A percentile compares a stretch with the other conserved stretches of the same genome.
phyloP scores from a whole-genome alignment of 1,284 basidiomycete genomes.

The Pseudozyma sp. region DNA sequence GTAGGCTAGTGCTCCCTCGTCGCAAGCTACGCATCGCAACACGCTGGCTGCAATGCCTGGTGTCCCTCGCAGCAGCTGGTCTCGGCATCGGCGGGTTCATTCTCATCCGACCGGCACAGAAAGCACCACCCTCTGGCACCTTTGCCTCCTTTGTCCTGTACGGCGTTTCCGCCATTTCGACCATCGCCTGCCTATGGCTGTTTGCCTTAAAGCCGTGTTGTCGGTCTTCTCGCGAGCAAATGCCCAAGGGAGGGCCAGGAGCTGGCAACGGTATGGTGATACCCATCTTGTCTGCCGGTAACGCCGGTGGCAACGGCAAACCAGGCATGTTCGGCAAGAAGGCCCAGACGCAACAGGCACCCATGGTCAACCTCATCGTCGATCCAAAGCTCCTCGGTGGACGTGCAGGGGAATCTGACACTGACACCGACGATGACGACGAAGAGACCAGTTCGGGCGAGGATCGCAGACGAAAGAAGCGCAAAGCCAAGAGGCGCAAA shows the following conservation, averaged over 20 bases:
- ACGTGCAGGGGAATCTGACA: conserved; percentile 19
- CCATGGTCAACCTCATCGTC: conserved; percentile 61
- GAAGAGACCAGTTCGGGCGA: conserved; percentile 26
- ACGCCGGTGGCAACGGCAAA: conserved; percentile 18
- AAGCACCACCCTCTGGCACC: conserved; percentile 34
- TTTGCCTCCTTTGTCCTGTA: conserved; percentile 51
- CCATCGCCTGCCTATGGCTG: conserved; percentile 47
- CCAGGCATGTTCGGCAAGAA: conserved; percentile 42
- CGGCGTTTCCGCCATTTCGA: conserved; percentile 41
- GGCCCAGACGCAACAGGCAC: conserved; percentile 17
- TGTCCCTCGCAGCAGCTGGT: conserved; percentile 39
- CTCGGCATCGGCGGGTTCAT: conserved; percentile 51
- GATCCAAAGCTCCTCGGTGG: conserved; percentile 50
- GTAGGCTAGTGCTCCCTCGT: conserved; percentile 40
- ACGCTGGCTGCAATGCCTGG: conserved; percentile 42
- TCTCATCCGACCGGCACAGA: conserved; percentile 40
- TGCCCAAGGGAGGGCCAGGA: conserved; percentile 6
- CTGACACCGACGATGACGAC: conserved; percentile 29
- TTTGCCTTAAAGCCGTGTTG: conserved; percentile 51
- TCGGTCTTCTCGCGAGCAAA: conserved; percentile 13
- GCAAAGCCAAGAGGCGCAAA: conserved; percentile 20
- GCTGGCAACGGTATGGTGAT: conserved; percentile 51
- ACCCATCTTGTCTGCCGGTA: conserved; percentile 40
- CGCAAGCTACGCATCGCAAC: conserved; percentile 33
- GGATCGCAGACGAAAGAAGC: conserved; percentile 30